Base-by-base conservation (phyloP, 108 stramenopile genomes). In the Skeletonema tropicum region DNA sequence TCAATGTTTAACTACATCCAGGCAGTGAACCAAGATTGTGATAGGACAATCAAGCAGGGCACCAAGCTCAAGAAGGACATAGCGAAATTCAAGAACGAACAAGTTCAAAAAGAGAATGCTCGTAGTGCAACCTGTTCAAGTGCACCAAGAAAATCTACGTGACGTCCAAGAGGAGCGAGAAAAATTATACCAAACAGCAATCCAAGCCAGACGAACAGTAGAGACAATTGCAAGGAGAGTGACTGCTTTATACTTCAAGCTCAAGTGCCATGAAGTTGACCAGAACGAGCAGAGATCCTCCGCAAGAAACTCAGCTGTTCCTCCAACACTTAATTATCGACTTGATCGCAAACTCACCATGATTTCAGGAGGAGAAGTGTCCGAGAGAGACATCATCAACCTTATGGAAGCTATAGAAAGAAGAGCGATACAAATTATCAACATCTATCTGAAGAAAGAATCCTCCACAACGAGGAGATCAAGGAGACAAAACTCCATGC, bases 1-100 rank as follows among this genome's bases (percentile, higher is more conserved):
- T 87, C 88, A 6, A 70, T 89, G 19, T 90, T 89, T 72, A 89
- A 89, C 71, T 89, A 85, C 74, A 89, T 88, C 30, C 91, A 92
- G 65, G 74, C 87, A n/a, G 70, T 89, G 26, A 90, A 84, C 66
- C 77, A 89, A 67, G 89, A 92, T 58, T 88, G 80, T 32, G 90
- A 92, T 49, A 75, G 67, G 75, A 73, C 60, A 32, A 58, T 79
- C 26, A 82, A 88, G 60, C 78, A 84, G 60, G 57, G 48, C 6
- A 35, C 74, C 8, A 76, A 57, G 42, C 30, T 88, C 32, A 79
- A 78, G 65, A 60, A 59, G 26, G 91, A 89, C 7, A 88, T 91
- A 21, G 69, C 77, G 26, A 60, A 77, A 36, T 85, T 85, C 65
- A 79, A 72, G 62, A 70, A 81, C 5, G 73, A 86, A 48, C 84